Base-by-base conservation (phyloP, 306 rosid species). In the Citrullus colocynthis region DNA sequence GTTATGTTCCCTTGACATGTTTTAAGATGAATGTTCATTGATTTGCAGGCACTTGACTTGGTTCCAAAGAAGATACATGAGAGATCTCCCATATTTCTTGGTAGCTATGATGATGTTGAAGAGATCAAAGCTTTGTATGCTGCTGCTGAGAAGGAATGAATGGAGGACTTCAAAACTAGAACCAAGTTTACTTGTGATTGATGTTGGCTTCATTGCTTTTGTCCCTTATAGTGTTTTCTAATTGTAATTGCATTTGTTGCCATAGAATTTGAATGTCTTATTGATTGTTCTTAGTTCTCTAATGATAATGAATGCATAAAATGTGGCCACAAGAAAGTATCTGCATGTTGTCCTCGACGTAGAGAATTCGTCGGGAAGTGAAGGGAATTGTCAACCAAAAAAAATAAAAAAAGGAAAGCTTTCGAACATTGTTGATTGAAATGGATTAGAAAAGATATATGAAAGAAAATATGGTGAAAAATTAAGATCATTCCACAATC, bases 91-190 rank as follows among this genome's bases (percentile, higher is more conserved):
- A 83, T 90, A 77, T 88, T 93, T 84, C 97, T 93, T 18, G 98
- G 98, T 21, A 93, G 98, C 84, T 88, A 86, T 72, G 97, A 91
- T 77, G 97, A 93, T 77, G 87, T 93, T 16, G 98, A 91, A 83
- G 97, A 91, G 82, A 88, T 91, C 87, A 93, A 86, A 76, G 89
- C 89, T 16, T 91, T 93, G 59, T 91, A 90, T 63, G 97, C 91
- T 74, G 89, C 92, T 49, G 90, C 91, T 55, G 90, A 80, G 78
- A 71, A 83, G 86, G 37, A 84, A n/a, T 17, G 30, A 41, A 16
- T 30, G n/a, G 41, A 16, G 34, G 24, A 36, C 45, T 63, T 34
- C 71, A 63, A 32, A 16, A 18, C 0, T 66, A 34, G 17, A 64
- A 20, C 55, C 12, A 69, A 42, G 10, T 69, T 24, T 15, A 48